These are phyloP conservation scores for Chytriomyces hyalinus DNA, from an alignment of 192 early-diverging fungal species.

Conservation along the genomic window DNA sequence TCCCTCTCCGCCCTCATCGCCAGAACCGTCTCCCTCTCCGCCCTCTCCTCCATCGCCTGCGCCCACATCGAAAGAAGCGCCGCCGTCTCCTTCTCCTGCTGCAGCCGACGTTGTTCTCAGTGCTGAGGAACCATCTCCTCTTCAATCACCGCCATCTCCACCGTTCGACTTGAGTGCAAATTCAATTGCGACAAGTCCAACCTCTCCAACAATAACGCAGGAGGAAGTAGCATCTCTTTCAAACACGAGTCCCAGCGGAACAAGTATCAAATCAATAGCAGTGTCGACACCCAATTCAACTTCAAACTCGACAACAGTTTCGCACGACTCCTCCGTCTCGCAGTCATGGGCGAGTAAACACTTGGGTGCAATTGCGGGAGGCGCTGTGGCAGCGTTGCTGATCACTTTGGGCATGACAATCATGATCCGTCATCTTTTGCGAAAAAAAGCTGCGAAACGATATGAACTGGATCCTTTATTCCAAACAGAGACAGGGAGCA, in stretches of 20 bases:
- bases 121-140: not conserved
- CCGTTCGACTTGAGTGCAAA: not conserved
- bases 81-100: not conserved
- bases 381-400: not conserved
- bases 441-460: too few species aligned
- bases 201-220: not conserved
- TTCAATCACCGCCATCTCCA: not conserved
- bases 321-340: not conserved
- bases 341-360: not conserved
- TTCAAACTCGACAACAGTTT: too few species aligned
- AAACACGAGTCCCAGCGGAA: not conserved
- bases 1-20: not conserved
- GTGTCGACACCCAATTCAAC: too few species aligned
- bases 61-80: not conserved
- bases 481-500: too few species aligned
- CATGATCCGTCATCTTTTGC: too few species aligned
- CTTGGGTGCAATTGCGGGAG: not conserved
- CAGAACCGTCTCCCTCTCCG: not conserved
- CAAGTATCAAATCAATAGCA: too few species aligned
- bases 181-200: not conserved
- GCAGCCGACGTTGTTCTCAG: not conserved
- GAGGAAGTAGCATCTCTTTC: not conserved
- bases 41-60: not conserved
- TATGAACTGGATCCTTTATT: too few species aligned
- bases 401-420: too few species aligned